Evolutionary conservation across 169 alveolate genomes (phyloP).

Genomic region (Perkinsus marinus): DNA sequence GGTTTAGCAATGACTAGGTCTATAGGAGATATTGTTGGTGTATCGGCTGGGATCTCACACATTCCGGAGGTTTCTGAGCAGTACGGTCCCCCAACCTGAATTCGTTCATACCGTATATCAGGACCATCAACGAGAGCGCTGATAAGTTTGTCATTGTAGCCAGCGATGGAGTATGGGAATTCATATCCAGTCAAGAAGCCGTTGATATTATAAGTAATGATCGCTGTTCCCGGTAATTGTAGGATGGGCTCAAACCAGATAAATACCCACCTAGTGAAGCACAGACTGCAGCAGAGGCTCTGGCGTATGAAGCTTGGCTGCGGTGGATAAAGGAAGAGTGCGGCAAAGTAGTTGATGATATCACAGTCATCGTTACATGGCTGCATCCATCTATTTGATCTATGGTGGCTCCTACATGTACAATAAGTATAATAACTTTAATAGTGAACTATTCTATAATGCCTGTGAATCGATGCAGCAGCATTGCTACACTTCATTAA

Average conservation of each 20-base stretch:
- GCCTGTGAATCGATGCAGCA: no score
- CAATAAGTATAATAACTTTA: no score
- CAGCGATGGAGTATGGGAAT: slow-evolving; percentile 64
- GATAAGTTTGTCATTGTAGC: slow-evolving; percentile 39
- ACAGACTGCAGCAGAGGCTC: slow-evolving; percentile 50
- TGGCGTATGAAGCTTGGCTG: slow-evolving; percentile 64
- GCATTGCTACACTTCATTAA: no score
- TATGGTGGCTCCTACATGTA: not conserved
- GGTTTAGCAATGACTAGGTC: slow-evolving; percentile 81
- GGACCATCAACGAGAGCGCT: not conserved
- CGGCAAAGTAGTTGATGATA: slow-evolving; percentile 66
- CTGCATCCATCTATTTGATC: not conserved
- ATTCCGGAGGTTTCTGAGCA: slow-evolving; percentile 55
- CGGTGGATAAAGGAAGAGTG: slow-evolving; percentile 63
- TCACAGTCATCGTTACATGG: slow-evolving; percentile 45
- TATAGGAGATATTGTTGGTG: slow-evolving; percentile 70
- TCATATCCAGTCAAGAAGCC: slow-evolving; percentile 45
- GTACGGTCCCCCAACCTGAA: not conserved
- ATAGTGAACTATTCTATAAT: no score
- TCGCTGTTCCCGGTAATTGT: slow-evolving; percentile 12
- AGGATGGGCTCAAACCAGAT: not conserved
- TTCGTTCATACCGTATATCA: not conserved
- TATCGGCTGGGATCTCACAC: slow-evolving; percentile 64
- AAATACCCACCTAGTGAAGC: slow-evolving; percentile 16
- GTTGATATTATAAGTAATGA: slow-evolving; percentile 41